Conservation (phyloP, 1,284 basidiomycete species). For the Ceratobasidium papillatum region DNA sequence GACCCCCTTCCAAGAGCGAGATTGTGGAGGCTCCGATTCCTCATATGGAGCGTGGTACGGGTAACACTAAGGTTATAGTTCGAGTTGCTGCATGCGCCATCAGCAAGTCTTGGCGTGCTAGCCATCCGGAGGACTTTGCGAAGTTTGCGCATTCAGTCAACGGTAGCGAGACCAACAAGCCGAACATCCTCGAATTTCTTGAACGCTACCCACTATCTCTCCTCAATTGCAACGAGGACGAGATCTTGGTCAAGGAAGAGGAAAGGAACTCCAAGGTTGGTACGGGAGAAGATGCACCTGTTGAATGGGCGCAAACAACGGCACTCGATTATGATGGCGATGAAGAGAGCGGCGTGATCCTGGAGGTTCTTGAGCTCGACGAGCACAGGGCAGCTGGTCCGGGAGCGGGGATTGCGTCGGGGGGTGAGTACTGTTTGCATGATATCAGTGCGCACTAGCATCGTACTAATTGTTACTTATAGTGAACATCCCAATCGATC, state of each 20-base stretch:
- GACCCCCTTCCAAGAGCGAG: background rate
- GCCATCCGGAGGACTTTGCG: background rate
- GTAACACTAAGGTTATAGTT: background rate
- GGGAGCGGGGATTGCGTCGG: too few species aligned
- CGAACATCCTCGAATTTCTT: background rate
- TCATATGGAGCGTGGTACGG: constrained; percentile 1
- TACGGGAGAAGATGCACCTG: too few species aligned
- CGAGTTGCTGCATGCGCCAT: background rate
- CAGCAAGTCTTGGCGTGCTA: background rate
- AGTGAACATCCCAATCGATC: too few species aligned
- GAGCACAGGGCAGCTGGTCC: background rate
- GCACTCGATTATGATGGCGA: too few species aligned
- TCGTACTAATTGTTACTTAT: too few species aligned
- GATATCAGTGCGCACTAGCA: too few species aligned
- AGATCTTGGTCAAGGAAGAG: too few species aligned
- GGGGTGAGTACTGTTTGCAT: too few species aligned
- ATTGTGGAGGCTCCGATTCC: background rate
- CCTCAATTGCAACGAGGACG: background rate
- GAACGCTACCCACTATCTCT: background rate
- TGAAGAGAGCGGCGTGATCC: background rate
- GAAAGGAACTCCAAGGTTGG: too few species aligned
- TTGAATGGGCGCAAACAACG: too few species aligned
- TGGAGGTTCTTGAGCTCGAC: background rate
- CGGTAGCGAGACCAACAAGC: background rate
- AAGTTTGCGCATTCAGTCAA: background rate